Conservation (phyloP, 2,329 filamentous ascomycete genomes). For the Ophiocordyceps polyrhachis-furcata region DNA sequence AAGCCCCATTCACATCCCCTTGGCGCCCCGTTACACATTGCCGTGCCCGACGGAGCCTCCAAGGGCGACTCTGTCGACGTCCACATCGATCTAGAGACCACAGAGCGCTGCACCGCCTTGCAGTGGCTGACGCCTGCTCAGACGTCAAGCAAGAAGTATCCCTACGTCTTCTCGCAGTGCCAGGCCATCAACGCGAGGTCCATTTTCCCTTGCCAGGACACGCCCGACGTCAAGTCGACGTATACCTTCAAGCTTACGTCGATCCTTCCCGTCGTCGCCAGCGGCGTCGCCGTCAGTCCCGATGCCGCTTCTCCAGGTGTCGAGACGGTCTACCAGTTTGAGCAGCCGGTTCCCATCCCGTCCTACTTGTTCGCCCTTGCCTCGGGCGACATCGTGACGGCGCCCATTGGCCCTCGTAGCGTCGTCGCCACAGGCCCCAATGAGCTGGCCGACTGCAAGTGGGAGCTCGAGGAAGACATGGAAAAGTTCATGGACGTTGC, state of each 20-base stretch:
- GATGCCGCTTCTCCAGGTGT: constrained; percentile 24
- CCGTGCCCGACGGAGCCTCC: constrained; percentile 33
- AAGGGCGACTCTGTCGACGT: constrained; percentile 35
- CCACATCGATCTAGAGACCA: constrained; percentile 60
- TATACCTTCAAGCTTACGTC: constrained; percentile 79
- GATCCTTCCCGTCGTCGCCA: constrained; percentile 76
- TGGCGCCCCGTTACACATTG: constrained; percentile 50
- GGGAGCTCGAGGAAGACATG: constrained; percentile 81
- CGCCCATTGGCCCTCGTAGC: constrained; percentile 72
- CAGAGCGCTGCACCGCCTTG: constrained; percentile 71
- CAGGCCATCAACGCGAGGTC: constrained; percentile 92
- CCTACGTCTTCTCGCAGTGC: constrained; percentile 96
- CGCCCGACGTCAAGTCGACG: constrained; percentile 92
- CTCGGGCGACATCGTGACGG: constrained; percentile 64
- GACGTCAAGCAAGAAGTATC: constrained; percentile 87
- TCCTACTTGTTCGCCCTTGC: constrained; percentile 91
- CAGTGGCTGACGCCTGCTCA: constrained; percentile 92
- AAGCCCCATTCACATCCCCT: constrained; percentile 54
- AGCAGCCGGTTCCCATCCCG: constrained; percentile 83
- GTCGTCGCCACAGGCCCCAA: constrained; percentile 77
- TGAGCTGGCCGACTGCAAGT: constrained; percentile 65
- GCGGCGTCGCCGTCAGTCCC: constrained; percentile 44
- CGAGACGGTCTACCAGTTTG: constrained; percentile 60
- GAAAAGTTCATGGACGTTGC: constrained; percentile 82
- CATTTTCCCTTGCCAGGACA: constrained; percentile 93